Percentiles rank a stretch among this genome's conserved stretches.
These are phyloP conservation scores for Diaporthe caulivora DNA, from an alignment of 2,329 filamentous ascomycete genomes.

Conservation along the genomic window DNA sequence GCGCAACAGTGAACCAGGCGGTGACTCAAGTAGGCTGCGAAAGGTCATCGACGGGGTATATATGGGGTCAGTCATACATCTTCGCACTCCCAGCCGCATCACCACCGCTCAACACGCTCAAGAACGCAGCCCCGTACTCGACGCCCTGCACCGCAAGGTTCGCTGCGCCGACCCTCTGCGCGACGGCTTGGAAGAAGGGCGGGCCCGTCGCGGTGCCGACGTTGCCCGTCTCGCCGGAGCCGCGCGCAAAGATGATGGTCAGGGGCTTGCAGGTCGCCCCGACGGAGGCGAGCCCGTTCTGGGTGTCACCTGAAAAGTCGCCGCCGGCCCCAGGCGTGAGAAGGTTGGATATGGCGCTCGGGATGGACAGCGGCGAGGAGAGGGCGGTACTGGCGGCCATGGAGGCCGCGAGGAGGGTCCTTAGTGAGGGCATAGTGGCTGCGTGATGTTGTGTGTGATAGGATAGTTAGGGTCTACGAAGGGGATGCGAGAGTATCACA, in stretches of 20 bases:
- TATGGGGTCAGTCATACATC: constrained; percentile 4
- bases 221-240: constrained; percentile 46
- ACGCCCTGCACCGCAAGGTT: constrained; percentile 46
- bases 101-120: constrained; percentile 44
- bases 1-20: background rate
- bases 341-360: background rate
- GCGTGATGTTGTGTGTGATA: background rate
- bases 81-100: constrained; percentile 40
- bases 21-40: too few relatives aligned
- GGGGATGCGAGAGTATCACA: accelerated
- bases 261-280: constrained; percentile 37
- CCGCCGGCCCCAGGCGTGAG: background rate
- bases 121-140: constrained; percentile 43
- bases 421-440: background rate
- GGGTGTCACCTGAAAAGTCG: constrained; percentile 5
- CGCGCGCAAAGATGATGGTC: constrained; percentile 48
- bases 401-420: background rate
- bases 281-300: constrained; percentile 12
- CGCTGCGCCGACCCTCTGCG: constrained; percentile 32
- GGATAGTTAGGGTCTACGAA: too few relatives aligned
- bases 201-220: constrained; percentile 45
- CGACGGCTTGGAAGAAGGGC: constrained; percentile 43
- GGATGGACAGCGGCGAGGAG: background rate
- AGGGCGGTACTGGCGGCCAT: background rate
- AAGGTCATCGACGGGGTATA: background rate